Base-by-base conservation (phyloP, 1,284 basidiomycete species). In the Ustilago esculenta region DNA sequence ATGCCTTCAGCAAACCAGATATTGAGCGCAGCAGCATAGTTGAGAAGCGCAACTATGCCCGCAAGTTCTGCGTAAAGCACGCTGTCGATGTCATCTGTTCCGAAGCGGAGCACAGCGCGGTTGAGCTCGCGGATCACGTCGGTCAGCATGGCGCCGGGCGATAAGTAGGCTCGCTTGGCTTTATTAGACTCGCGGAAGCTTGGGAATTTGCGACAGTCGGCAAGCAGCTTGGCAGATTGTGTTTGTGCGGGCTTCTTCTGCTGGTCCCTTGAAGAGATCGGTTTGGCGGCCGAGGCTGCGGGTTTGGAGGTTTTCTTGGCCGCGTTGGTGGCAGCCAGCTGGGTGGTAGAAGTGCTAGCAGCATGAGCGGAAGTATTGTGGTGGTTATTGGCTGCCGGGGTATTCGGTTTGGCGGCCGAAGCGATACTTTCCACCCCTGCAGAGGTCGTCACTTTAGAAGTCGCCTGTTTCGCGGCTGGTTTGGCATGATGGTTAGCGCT, bases 11-110 rank as follows among this genome's bases (percentile, higher is more conserved):
- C 49, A 29, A 24, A 40, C 17, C 25, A 12, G 17, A n/a, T 9
- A 48, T 47, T 56, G 33, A 60, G 41, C 3, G 48, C 48, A 18
- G 48, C 55, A 1, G 56, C 52, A 25, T 60, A 60, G 48, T 67
- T 67, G 47, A 67, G 64, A 32, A 59, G 29, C 8, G 41, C 56
- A 5, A 60, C 48, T 10, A 66, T 9, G 25, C 42, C 33, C 5
- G 42, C 55, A 9, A 66, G n/a, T 21, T 66, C 63, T 17, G 15
- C 33, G 21, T 36, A 55, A 17, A 54, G 23, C 5, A 42, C 11
- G 7, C 30, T 44, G 25, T 54, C 29, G 35, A 41, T 12, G 14
- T 23, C 24, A 1, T 12, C 17, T 7, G 12, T 18, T 9, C 42
- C 23, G 11, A 32, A 55, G 14, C 29, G 17, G 4, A 66, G 51